These are phyloP conservation scores for Pythium dissotocum DNA, from an alignment of 352 stramenopile genomes.

Conservation along the genomic window DNA sequence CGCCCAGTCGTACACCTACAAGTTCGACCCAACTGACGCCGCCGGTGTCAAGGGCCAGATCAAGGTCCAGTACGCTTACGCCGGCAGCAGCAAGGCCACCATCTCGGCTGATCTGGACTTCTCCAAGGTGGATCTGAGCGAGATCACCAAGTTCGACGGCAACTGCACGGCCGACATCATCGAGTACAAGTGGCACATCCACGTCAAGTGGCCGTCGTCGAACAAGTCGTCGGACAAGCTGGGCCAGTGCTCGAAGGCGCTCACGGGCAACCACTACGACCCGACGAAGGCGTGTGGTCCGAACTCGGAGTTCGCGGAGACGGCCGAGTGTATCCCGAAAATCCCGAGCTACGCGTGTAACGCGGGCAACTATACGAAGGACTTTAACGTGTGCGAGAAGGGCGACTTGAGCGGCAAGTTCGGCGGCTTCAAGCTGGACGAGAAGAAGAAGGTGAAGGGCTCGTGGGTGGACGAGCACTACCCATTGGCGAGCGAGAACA, in stretches of 20 bases:
- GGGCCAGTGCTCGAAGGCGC: constrained; percentile 20
- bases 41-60: constrained; percentile 25
- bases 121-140: constrained; percentile 20
- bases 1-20: constrained; percentile 21
- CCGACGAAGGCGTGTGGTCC: constrained; percentile 33
- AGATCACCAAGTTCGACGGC: constrained; percentile 31
- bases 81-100: constrained; percentile 16
- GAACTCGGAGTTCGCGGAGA: constrained; percentile 29
- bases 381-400: constrained; percentile 30
- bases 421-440: constrained; percentile 24
- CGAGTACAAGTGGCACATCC: constrained; percentile 41
- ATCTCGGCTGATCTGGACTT: constrained; percentile 25
- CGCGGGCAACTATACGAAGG: constrained; percentile 25
- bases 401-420: constrained; percentile 40
- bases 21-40: constrained; percentile 20
- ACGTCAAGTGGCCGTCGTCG: constrained; percentile 34
- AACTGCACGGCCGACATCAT: constrained; percentile 33
- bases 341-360: constrained; percentile 34
- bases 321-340: constrained; percentile 21
- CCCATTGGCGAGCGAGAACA: constrained; percentile 25
- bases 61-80: constrained; percentile 21
- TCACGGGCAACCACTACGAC: constrained; percentile 40
- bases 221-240: constrained; percentile 25
- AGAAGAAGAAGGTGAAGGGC: constrained; percentile 16
- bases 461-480: constrained; percentile 32